These are phyloP conservation scores for Podaxis carcinomalis DNA, from an alignment of 768 basidiomycete species.

Conservation along the genomic window DNA sequence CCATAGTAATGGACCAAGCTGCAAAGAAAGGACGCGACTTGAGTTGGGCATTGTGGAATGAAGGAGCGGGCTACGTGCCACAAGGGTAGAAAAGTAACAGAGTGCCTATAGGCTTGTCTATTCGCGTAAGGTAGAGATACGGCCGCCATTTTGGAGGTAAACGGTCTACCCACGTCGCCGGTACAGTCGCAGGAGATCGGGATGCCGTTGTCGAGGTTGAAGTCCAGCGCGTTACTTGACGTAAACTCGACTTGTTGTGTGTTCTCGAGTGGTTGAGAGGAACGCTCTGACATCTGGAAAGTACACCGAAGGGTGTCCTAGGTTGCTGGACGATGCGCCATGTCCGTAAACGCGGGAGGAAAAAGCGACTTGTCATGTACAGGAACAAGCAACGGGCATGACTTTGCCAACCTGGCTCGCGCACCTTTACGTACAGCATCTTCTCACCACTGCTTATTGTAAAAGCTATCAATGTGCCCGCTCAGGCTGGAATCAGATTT, in stretches of 20 bases:
- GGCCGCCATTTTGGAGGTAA: conserved; percentile 60
- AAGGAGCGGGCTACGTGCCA: conserved; percentile 46
- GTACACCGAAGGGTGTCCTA: not conserved
- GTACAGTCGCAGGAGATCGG: not conserved
- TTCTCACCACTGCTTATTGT: not conserved
- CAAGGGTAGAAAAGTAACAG: conserved; percentile 92
- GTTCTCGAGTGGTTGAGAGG: not conserved
- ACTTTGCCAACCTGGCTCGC: no score
- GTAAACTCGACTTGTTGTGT: not conserved
- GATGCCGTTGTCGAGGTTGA: conserved; percentile 2
- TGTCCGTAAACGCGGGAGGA: not conserved
- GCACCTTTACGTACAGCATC: not conserved
- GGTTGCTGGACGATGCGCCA: not conserved
- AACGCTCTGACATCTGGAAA: not conserved
- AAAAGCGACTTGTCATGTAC: not conserved
- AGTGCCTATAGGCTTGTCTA: conserved; percentile 97
- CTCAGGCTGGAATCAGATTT: not conserved
- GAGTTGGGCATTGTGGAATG: not conserved
- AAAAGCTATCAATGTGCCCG: not conserved
- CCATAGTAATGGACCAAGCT: conserved; percentile 99
- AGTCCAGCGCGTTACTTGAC: not conserved
- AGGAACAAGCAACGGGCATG: not conserved
- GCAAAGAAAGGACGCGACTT: conserved; percentile 5
- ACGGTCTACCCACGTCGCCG: conserved; percentile 60
- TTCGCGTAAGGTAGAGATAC: conserved; percentile 80